Conservation (phyloP, 1,284 basidiomycete genomes). For the Cutaneotrichosporon cavernicola region DNA sequence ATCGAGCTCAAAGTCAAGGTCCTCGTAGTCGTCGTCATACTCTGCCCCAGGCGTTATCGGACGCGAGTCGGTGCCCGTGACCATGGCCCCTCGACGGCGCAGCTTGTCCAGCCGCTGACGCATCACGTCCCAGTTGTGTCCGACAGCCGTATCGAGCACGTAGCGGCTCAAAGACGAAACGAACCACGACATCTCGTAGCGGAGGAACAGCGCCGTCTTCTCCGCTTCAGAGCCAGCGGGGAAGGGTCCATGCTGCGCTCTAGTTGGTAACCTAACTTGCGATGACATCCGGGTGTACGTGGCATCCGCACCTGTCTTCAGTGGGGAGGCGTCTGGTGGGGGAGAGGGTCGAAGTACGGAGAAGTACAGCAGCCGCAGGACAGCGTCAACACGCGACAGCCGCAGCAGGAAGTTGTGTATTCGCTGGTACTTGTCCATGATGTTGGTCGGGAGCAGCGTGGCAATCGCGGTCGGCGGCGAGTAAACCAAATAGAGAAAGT, state of each 20-base stretch:
- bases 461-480: constrained; percentile 70
- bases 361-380: constrained; percentile 65
- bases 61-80: constrained; percentile 20
- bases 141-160: constrained; percentile 72
- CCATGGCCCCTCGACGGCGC: constrained; percentile 21
- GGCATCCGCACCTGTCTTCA: constrained; percentile 36
- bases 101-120: constrained; percentile 53
- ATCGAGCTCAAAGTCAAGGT: constrained; percentile 19
- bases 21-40: constrained; percentile 27
- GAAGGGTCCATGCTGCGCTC: constrained; percentile 52
- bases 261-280: constrained; percentile 12
- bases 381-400: constrained; percentile 71
- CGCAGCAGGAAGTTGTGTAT: constrained; percentile 75
- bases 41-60: constrained; percentile 29
- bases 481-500: constrained; percentile 84
- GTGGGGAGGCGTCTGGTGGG: constrained; percentile 14
- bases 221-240: constrained; percentile 60
- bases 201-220: constrained; percentile 63
- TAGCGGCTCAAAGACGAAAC: constrained; percentile 65
- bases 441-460: constrained; percentile 65
- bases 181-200: constrained; percentile 70
- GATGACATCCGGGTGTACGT: constrained; percentile 12
- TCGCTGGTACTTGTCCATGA: constrained; percentile 78
- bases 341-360: constrained; percentile 26
- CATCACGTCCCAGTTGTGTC: constrained; percentile 70